Conservation (phyloP, 257 asterid species). For the Salvia splendens region DNA sequence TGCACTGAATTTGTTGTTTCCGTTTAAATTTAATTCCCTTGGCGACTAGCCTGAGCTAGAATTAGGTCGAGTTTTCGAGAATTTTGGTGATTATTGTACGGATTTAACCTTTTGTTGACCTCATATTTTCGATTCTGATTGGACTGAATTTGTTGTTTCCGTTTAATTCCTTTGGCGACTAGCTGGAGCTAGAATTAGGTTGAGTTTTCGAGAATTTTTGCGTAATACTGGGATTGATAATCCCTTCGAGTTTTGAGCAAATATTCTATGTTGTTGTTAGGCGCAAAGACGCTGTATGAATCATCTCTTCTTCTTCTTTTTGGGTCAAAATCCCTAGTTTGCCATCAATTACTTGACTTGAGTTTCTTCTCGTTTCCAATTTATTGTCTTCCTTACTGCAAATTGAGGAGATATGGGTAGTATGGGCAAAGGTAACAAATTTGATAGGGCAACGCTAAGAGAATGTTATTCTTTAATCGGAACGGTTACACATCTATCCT, state of each 20-base stretch:
- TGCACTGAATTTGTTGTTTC: slow-evolving; percentile 19
- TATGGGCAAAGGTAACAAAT: neutral
- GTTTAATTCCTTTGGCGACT: slow-evolving; percentile 13
- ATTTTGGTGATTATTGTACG: neutral
- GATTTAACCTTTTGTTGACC: slow-evolving; percentile 21
- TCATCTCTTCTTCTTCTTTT: too few relatives aligned
- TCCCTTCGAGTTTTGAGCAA: neutral
- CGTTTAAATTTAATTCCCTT: slow-evolving; percentile 18
- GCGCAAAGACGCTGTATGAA: too few relatives aligned
- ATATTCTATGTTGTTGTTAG: neutral
- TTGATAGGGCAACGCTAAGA: neutral
- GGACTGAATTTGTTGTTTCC: slow-evolving; percentile 15
- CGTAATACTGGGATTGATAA: neutral
- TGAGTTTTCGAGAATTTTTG: neutral
- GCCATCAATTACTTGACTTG: neutral
- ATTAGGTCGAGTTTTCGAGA: neutral
- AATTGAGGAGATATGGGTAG: slow-evolving; percentile 2
- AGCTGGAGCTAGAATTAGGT: neutral
- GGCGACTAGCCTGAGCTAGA: neutral
- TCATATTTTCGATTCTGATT: slow-evolving; percentile 6
- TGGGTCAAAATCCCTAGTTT: too few relatives aligned
- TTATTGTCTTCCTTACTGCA: slow-evolving; percentile 4
- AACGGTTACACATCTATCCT: neutral
- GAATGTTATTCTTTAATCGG: neutral
- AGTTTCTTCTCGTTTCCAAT: neutral